Evolutionary conservation across 257 asterid species (phyloP), one percentile per base, ranked within the genome.

Genomic region (Mentha longifolia): DNA sequence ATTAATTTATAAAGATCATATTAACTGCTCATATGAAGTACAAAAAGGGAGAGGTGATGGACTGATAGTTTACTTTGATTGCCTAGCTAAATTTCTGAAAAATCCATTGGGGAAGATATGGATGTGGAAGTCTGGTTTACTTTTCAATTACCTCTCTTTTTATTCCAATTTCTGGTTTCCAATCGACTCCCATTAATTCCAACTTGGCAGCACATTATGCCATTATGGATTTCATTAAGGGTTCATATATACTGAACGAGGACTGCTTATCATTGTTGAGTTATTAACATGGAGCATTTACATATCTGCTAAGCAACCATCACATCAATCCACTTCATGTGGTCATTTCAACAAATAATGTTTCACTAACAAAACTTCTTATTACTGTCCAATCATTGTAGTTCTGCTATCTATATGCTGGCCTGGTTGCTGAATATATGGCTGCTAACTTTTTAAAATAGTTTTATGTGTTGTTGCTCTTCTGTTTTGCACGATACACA

Each of bases 221-320:
- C n/a, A 43, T 51, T 17, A 30, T 50, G 10, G 74, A 74, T 57
- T 45, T 59, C 66, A 50, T 50, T 12, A 14, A 42, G 62, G 70
- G 35, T 30, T 28, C 60, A 16, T 37, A 11, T 54, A 58, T 71
- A 43, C 41, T 39, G 62, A 55, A 60, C 17, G 37, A 42, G 57
- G 43, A 17, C 76, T 68, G 66, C 46, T 7, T 64, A 28, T 28
- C 17, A 25, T 25, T 56, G 11, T 56, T 56, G 39, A n/a, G 61
- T 56, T 56, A n/a, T n/a, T n/a, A n/a, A n/a, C n/a, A n/a, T n/a
- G n/a, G n/a, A n/a, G n/a, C n/a, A n/a, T n/a, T n/a, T 58, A 13
- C 17, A 56, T 56, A 5, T 28, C 41, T 28, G 17, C 41, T 56
- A 56, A 28, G 41, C 28, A 13, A 33, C 28, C 15, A 10, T 28